Evolutionary conservation across 306 rosid genomes (phyloP), one percentile per base, ranked within the genome.

Genomic region (Boehmeria nivea): DNA sequence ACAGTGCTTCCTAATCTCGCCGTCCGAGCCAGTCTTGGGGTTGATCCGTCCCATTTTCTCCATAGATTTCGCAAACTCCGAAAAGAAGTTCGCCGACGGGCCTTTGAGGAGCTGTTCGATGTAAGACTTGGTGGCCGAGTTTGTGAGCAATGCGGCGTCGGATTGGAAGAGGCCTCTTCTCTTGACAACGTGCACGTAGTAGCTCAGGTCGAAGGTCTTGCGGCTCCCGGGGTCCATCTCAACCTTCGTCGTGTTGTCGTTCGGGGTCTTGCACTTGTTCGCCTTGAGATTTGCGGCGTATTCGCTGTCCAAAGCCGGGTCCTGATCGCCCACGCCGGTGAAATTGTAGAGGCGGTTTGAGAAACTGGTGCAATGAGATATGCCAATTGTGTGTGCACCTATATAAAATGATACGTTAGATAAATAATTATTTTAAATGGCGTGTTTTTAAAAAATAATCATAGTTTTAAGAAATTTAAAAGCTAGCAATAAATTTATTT

Each of bases 201-300:
- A 91, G 62, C 78, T 43, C 6, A 84, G 86, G 63, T 91, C 98
- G 67, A 91, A 91, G 52, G 98, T 78, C 19, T 78, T 72, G 67
- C 60, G 73, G 43, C 98, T 91, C 37, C 98, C 98, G 0, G 98
- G 98, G 70, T 91, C 98, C 96, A 91, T 87, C 73, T 87, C 95
- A 18, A 87, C 83, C 1, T n/a, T 25, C 45, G 88, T 78, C 18
- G 70, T 78, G 45, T 75, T n/a, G n/a, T n/a, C 94, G 43, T 39
- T 82, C 12, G 60, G 65, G 54, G 46, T 80, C 64, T 44, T 76
- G 75, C 98, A 91, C 69, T 91, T 91, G 8, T 66, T 87, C 14
- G 79, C 73, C 74, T 84, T 91, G 1, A 91, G 82, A 69, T 91
- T 91, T 8, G 61, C 57, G 3, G 95, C 98, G 65, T 91, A 87